Conservation (phyloP, 306 rosid genomes). For the barrel medic (Medicago truncatula) region DNA sequence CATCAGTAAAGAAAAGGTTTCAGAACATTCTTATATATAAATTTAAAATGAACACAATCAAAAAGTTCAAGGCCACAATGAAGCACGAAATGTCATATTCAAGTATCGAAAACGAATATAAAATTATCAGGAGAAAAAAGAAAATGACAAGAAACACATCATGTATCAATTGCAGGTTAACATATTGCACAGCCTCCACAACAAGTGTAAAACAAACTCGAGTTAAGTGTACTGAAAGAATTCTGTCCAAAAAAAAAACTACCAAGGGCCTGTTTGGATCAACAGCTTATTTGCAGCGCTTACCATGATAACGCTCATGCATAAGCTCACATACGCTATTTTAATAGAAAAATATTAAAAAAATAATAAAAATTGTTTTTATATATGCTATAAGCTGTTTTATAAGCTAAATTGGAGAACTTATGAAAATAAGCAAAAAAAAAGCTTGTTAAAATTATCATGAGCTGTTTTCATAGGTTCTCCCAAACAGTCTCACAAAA, state of each 20-base stretch:
- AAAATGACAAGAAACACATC: slow-evolving; percentile 21
- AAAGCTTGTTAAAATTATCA: too few relatives aligned
- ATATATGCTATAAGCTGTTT: too few relatives aligned
- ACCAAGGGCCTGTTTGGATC: too few relatives aligned
- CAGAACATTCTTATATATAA: not conserved
- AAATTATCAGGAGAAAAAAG: slow-evolving; percentile 2
- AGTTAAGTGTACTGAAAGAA: slow-evolving; percentile 18
- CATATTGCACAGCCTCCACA: slow-evolving; percentile 5
- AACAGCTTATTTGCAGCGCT: too few relatives aligned
- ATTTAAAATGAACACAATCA: not conserved
- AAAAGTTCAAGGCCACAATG: not conserved
- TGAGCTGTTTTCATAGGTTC: too few relatives aligned
- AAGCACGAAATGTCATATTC: slow-evolving; percentile 11
- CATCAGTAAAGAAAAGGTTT: slow-evolving; percentile 37
- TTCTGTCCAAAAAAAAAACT: not conserved
- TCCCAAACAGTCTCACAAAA: too few relatives aligned
- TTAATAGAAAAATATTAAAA: too few relatives aligned
- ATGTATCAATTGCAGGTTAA: slow-evolving; percentile 19
- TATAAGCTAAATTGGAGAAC: too few relatives aligned
- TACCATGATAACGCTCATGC: too few relatives aligned
- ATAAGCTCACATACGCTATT: too few relatives aligned
- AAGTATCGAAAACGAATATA: not conserved
- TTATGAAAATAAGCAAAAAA: too few relatives aligned
- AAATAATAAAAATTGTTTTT: too few relatives aligned
- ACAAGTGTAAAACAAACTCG: slow-evolving; percentile 2